phyloP scores from a whole-genome alignment of 2,329 filamentous ascomycete genomes.

The Fusarium penzigii region DNA sequence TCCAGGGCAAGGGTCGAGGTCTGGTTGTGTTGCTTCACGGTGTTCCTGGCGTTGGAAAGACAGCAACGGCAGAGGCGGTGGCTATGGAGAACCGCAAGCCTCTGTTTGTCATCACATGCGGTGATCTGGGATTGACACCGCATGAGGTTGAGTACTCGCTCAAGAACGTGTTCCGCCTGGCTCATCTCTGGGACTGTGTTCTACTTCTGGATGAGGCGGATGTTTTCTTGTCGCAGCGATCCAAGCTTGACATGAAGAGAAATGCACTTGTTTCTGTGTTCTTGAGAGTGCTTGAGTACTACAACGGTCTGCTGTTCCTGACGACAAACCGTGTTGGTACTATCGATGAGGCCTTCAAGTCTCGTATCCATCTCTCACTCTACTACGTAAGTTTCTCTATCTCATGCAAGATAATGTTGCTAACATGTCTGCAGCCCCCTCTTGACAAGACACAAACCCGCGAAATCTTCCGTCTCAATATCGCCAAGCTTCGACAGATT shows the following conservation, averaged over 20 bases:
- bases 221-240: constrained; percentile 35
- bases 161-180: constrained; percentile 44
- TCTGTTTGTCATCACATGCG: constrained; percentile 51
- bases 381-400: constrained; percentile 36
- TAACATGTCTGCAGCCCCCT: constrained; percentile 29
- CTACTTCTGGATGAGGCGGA: constrained; percentile 41
- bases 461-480: constrained; percentile 44
- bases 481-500: constrained; percentile 39
- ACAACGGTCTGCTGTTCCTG: constrained; percentile 48
- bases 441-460: constrained; percentile 40
- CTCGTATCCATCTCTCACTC: constrained; percentile 46
- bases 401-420: not conserved
- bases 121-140: constrained; percentile 46
- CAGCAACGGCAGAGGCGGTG: constrained; percentile 46
- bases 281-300: constrained; percentile 49
- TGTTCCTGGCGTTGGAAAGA: constrained; percentile 51
- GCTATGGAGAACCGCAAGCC: constrained; percentile 45
- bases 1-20: constrained; percentile 47
- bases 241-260: constrained; percentile 32
- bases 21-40: constrained; percentile 48
- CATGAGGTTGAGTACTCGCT: constrained; percentile 42
- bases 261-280: constrained; percentile 46
- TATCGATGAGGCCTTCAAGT: constrained; percentile 52
- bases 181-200: constrained; percentile 41
- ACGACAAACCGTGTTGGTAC: constrained; percentile 52